Conservation (phyloP, 192 early-diverging fungal species). For the Irineochytrium annulatum region DNA sequence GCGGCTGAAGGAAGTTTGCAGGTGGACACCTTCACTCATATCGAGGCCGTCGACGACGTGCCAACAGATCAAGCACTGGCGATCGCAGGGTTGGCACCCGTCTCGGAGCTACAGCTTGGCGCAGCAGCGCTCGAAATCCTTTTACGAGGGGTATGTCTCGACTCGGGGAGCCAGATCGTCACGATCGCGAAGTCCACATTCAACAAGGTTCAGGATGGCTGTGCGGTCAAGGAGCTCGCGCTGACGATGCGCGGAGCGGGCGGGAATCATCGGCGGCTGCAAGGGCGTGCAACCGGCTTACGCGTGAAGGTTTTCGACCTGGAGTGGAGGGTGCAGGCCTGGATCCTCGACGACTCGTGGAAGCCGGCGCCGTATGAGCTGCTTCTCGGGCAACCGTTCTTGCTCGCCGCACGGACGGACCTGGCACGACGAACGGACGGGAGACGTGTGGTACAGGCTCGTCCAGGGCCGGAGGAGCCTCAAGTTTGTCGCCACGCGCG, state of each 20-base stretch:
- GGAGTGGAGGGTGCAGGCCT: neutral
- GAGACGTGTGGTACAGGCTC: neutral
- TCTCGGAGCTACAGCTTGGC: too few relatives aligned
- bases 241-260: neutral
- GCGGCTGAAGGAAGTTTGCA: too few relatives aligned
- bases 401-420: neutral
- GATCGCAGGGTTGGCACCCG: too few relatives aligned
- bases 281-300: neutral
- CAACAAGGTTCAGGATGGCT: neutral
- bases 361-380: neutral
- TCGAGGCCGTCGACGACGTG: too few relatives aligned
- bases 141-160: too few relatives aligned
- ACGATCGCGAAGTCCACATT: neutral
- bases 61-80: too few relatives aligned
- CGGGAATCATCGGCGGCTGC: neutral
- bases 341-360: neutral
- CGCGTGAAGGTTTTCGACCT: neutral
- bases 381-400: neutral
- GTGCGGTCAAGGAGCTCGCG: neutral
- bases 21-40: too few relatives aligned
- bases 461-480: neutral
- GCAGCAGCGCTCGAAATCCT: too few relatives aligned
- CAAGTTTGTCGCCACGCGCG: neutral
- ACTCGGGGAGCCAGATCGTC: too few relatives aligned
- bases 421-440: neutral